These are phyloP conservation scores for Croton laevigatus DNA, from an alignment of 441 rosid species.

Conservation along the genomic window DNA sequence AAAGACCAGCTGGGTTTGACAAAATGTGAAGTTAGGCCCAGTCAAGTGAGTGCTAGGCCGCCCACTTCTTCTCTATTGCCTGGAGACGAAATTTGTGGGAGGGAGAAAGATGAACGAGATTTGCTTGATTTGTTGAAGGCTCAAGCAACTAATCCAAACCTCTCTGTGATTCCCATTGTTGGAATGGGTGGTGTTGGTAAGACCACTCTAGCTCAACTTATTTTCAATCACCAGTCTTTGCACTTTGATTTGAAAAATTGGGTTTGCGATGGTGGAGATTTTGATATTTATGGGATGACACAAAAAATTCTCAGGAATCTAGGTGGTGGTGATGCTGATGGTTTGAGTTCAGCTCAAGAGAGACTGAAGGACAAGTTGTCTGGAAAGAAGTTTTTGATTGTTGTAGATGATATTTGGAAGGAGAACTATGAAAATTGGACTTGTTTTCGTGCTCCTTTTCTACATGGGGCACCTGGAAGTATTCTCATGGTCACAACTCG, in stretches of 20 bases:
- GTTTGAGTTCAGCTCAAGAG: conserved; percentile 17
- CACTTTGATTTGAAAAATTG: neutral
- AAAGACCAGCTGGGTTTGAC: neutral
- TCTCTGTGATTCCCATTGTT: conserved; percentile 8
- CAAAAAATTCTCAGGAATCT: neutral
- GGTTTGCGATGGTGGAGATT: neutral
- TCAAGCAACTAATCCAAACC: neutral
- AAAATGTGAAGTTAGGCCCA: neutral
- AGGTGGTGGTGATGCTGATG: neutral
- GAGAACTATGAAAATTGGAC: conserved; percentile 13
- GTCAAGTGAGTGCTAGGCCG: neutral
- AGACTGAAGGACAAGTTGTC: conserved; percentile 18
- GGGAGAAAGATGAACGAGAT: neutral
- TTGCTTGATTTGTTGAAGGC: neutral
- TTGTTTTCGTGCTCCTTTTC: neutral
- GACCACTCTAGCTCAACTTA: neutral
- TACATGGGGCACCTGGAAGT: conserved; percentile 4
- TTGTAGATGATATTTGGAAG: conserved; percentile 12
- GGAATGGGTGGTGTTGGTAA: too few relatives aligned
- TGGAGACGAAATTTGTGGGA: neutral
- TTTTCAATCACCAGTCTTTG: neutral
- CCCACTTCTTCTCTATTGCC: neutral
- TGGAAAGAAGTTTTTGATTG: conserved; percentile 18
- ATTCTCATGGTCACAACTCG: conserved; percentile 9
- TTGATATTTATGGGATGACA: neutral